Conservation (phyloP, 768 basidiomycete genomes). For the Hygrophoropsis aurantiaca region DNA sequence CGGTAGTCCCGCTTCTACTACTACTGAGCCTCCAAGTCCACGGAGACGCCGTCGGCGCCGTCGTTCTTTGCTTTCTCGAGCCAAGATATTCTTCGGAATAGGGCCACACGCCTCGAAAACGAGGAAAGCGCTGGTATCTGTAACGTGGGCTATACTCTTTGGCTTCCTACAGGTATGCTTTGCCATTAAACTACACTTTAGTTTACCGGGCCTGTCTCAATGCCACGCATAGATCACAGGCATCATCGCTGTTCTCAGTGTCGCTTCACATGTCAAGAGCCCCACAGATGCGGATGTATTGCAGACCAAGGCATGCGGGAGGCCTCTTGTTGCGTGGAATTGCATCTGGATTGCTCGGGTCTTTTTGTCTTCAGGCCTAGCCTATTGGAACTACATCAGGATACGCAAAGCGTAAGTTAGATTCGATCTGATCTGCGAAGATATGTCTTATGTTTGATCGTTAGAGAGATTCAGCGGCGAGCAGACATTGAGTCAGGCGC, state of each 20-base stretch:
- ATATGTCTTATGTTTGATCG: conserved; percentile 11
- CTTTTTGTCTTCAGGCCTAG: conserved; percentile 44
- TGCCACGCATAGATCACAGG: conserved; percentile 45
- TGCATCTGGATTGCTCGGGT: conserved; percentile 62
- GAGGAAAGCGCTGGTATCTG: conserved; percentile 52
- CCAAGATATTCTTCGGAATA: conserved; percentile 48
- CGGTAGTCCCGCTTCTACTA: background rate
- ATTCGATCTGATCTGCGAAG: background rate
- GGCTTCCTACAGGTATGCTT: conserved; percentile 52
- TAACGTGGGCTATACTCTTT: conserved; percentile 51
- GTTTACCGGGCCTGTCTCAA: background rate
- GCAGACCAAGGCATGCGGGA: conserved; percentile 64
- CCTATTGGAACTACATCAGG: conserved; percentile 55
- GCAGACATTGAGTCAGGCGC: conserved; percentile 28
- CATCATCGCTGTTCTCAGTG: conserved; percentile 49
- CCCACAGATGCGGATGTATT: conserved; percentile 37
- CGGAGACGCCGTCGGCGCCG: background rate
- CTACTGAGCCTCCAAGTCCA: background rate
- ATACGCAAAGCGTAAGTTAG: conserved; percentile 32
- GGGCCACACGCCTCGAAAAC: conserved; percentile 51
- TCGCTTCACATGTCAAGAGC: conserved; percentile 48
- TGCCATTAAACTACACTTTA: conserved; percentile 3
- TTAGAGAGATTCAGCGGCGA: conserved; percentile 20
- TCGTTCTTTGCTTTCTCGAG: conserved; percentile 17
- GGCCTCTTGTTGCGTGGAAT: conserved; percentile 69